Percentiles rank a stretch among this genome's conserved stretches.
Evolutionary conservation across 208 protist genomes (phyloP).

Genomic region (Trypanosoma melophagium): DNA sequence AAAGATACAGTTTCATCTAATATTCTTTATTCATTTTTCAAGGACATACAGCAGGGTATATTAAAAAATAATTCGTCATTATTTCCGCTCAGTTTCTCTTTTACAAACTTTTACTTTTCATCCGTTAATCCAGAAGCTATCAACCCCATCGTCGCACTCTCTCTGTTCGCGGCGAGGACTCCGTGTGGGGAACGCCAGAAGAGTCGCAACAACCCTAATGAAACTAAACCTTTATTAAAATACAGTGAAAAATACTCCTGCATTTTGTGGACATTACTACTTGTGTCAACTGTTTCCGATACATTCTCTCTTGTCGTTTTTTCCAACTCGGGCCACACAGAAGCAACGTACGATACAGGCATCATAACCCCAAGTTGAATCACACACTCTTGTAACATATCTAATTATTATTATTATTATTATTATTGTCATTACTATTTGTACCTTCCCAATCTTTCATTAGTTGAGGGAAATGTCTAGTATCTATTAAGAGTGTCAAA

Average conservation of each 20-base stretch:
- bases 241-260: conserved; percentile 7
- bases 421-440: not conserved
- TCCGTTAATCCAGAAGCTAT: conserved; percentile 4
- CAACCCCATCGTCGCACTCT: conserved; percentile 6
- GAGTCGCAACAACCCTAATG: conserved; percentile 9
- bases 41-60: conserved; percentile 6
- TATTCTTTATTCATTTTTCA: not conserved
- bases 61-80: not conserved
- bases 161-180: conserved; percentile 7
- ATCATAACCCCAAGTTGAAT: conserved; percentile 19
- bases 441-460: not conserved
- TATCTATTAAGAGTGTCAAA: not conserved
- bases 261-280: not conserved
- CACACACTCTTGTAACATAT: not conserved
- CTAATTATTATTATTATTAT: not conserved
- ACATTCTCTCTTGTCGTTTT: too few relatives aligned
- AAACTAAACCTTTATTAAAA: conserved; percentile 10
- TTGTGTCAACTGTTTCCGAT: not conserved
- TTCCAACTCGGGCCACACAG: conserved; percentile 17
- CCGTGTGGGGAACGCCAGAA: conserved; percentile 19
- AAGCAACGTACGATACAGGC: conserved; percentile 2
- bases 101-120: not conserved
- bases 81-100: conserved; percentile 1
- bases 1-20: not conserved
- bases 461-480: conserved; percentile 2